A percentile compares a stretch with the other conserved stretches of the same genome.
phyloP scores from a whole-genome alignment of 306 rosid genomes.

The Quercus wislizeni region DNA sequence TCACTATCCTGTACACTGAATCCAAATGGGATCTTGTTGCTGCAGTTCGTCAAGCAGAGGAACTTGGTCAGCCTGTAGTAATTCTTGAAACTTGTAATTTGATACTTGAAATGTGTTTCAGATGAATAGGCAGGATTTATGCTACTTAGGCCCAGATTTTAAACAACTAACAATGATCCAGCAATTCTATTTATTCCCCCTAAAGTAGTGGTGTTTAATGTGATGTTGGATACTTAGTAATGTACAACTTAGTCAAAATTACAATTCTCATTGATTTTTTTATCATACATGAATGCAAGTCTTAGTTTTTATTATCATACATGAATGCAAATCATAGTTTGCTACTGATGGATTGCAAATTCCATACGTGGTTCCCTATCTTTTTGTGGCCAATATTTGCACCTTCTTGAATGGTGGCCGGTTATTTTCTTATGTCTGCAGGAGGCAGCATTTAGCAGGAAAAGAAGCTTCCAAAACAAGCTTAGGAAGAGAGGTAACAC shows the following conservation, averaged over 20 bases:
- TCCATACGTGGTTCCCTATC: neutral
- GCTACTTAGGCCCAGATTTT: neutral
- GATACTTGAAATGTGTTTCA: neutral
- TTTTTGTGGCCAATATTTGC: conserved; percentile 8
- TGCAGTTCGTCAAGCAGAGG: conserved; percentile 75
- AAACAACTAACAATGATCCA: neutral
- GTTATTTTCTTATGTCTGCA: too few species aligned
- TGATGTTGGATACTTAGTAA: neutral
- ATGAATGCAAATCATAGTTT: neutral
- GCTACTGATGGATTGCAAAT: neutral
- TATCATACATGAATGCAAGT: neutral
- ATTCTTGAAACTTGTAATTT: conserved; percentile 14
- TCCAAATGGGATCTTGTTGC: conserved; percentile 78
- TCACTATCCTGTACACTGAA: conserved; percentile 74
- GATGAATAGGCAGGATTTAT: conserved; percentile 3
- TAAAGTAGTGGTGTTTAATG: neutral
- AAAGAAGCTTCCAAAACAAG: too few species aligned
- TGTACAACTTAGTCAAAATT: neutral
- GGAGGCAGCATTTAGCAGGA: too few species aligned
- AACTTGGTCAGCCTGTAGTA: conserved; percentile 79
- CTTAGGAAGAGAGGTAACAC: too few species aligned
- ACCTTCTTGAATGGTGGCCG: too few species aligned
- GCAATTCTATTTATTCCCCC: neutral
- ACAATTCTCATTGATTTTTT: neutral
- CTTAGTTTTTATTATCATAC: neutral